phyloP scores from a whole-genome alignment of 2,329 filamentous ascomycete species.

The Paramyrothecium sp. region DNA sequence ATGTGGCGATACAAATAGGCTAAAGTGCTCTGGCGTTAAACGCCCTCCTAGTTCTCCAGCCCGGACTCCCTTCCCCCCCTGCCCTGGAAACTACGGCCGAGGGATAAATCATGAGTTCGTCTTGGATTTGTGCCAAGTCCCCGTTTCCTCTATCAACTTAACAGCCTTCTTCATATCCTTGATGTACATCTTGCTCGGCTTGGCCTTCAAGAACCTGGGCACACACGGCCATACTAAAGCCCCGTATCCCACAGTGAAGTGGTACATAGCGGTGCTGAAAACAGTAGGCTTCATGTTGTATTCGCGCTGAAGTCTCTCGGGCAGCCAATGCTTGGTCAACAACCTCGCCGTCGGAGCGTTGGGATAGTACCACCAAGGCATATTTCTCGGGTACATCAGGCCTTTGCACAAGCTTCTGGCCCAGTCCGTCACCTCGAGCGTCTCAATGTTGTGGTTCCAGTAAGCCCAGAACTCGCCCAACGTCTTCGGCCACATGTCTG shows the following conservation, averaged over 20 bases:
- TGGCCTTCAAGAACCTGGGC: background rate
- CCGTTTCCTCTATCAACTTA: constrained; percentile 14
- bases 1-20: too few relatives aligned
- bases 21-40: too few relatives aligned
- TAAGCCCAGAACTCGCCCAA: constrained; percentile 33
- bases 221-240: constrained; percentile 21
- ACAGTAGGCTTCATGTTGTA: constrained; percentile 19
- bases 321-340: constrained; percentile 10
- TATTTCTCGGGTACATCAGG: constrained; percentile 19
- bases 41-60: too few relatives aligned
- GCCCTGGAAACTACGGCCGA: too few relatives aligned
- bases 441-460: constrained; percentile 32
- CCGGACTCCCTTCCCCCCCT: too few relatives aligned
- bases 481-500: constrained; percentile 32
- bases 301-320: constrained; percentile 18
- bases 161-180: constrained; percentile 20
- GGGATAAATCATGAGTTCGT: background rate
- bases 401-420: constrained; percentile 20
- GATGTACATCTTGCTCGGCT: constrained; percentile 15
- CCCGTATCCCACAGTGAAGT: constrained; percentile 6
- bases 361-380: constrained; percentile 17
- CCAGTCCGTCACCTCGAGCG: constrained; percentile 27
- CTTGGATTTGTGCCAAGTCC: background rate
- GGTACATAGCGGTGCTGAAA: background rate
- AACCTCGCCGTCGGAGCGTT: constrained; percentile 15